Conservation (phyloP, 768 basidiomycete genomes). For the Collybiopsis confluens region DNA sequence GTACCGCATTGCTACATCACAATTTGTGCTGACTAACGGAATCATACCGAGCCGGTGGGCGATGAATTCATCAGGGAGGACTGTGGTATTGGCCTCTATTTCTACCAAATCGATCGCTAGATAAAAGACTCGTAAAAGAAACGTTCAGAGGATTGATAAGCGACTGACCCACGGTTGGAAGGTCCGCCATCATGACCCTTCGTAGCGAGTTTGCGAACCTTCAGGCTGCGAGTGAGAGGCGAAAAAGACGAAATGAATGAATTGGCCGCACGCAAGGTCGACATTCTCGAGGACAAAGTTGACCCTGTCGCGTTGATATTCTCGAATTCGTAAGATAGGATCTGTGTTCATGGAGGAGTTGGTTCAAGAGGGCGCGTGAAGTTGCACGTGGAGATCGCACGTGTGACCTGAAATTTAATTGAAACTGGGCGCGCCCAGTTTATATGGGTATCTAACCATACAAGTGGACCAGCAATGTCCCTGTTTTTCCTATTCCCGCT, state of each 20-base stretch:
- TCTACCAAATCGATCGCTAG: slow-evolving; percentile 93
- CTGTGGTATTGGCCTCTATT: slow-evolving; percentile 86
- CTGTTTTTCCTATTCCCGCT: too few species aligned
- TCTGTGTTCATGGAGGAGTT: slow-evolving; percentile 28
- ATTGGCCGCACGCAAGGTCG: slow-evolving; percentile 75
- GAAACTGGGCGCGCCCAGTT: too few species aligned
- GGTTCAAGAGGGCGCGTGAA: not conserved
- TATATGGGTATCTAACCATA: too few species aligned
- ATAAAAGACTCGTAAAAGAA: not conserved
- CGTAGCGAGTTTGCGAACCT: slow-evolving; percentile 95
- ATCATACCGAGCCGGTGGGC: slow-evolving; percentile 95
- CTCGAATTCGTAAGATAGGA: slow-evolving; percentile 76
- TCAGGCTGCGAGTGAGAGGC: slow-evolving; percentile 12
- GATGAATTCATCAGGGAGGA: slow-evolving; percentile 95
- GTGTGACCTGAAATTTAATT: too few species aligned
- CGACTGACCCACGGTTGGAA: slow-evolving; percentile 87
- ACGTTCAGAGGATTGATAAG: not conserved
- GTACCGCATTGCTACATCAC: slow-evolving; percentile 83
- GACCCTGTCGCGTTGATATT: slow-evolving; percentile 79
- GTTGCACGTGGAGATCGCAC: too few species aligned
- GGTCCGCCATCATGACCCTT: slow-evolving; percentile 92
- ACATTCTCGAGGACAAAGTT: slow-evolving; percentile 95
- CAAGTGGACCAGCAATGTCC: too few species aligned
- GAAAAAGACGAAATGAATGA: slow-evolving; percentile 8
- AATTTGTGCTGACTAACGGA: slow-evolving; percentile 82